Conservation (phyloP, 768 basidiomycete species). For the Leucocoprinus birnbaumii region DNA sequence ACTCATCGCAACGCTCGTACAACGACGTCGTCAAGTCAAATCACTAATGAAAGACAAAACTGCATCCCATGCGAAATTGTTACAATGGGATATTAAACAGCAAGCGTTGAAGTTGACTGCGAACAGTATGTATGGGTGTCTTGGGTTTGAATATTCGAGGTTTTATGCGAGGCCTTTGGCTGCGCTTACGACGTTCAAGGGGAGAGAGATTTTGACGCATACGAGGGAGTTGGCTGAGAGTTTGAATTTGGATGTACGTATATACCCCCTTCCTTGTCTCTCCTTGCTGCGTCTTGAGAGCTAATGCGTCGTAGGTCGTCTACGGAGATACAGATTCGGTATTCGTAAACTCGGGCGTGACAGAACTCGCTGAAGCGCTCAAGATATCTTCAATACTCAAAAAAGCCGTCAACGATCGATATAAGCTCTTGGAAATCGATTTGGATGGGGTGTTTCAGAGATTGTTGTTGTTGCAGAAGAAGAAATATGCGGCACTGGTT, state of each 20-base stretch:
- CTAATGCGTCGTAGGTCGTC: conserved; percentile 63
- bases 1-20: conserved; percentile 95
- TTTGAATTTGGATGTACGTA: conserved; percentile 79
- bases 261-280: not conserved
- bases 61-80: conserved; percentile 66
- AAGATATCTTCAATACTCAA: conserved; percentile 93
- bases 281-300: too few relatives aligned
- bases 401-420: conserved; percentile 93
- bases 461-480: conserved; percentile 92
- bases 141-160: conserved; percentile 94
- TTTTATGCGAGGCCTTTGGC: conserved; percentile 98
- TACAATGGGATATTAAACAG: conserved; percentile 98
- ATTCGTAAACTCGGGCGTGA: conserved; percentile 95
- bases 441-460: conserved; percentile 93
- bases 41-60: conserved; percentile 89
- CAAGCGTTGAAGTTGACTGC: conserved; percentile 96
- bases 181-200: conserved; percentile 95
- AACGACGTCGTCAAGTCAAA: conserved; percentile 87
- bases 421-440: conserved; percentile 95
- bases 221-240: conserved; percentile 92
- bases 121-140: conserved; percentile 99
- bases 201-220: conserved; percentile 93
- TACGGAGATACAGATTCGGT: conserved; percentile 99
- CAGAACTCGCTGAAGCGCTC: conserved; percentile 83
- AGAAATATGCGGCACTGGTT: conserved; percentile 98